phyloP scores from a whole-genome alignment of 2,329 filamentous ascomycete genomes.

The Cadophora sp. region DNA sequence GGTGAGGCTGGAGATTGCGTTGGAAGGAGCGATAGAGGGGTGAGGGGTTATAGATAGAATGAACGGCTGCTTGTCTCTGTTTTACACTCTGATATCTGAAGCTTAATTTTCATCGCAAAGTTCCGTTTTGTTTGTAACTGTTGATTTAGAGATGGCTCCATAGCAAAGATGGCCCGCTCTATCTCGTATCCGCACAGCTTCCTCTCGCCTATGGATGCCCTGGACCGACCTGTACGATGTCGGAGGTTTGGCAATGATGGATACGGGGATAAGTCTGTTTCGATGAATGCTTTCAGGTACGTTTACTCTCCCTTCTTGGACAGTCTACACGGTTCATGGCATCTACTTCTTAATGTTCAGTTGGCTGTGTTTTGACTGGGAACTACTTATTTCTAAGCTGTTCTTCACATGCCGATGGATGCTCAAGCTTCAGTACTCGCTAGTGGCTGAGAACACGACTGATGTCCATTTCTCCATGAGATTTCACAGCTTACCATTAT shows the following conservation, averaged over 20 bases:
- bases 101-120: neutral
- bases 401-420: neutral
- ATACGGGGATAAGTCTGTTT: neutral
- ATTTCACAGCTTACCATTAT: neutral
- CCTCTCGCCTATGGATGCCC: slow-evolving; percentile 7
- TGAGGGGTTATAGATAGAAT: slow-evolving; percentile 5
- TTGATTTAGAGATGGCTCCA: slow-evolving; percentile 1
- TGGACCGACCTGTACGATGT: neutral
- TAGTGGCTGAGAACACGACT: neutral
- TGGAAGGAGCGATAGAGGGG: slow-evolving; percentile 1
- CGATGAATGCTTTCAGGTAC: neutral
- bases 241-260: neutral
- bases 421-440: neutral
- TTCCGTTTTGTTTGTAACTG: neutral
- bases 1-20: neutral
- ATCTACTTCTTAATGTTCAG: neutral
- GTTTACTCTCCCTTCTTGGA: neutral
- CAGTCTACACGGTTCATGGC: neutral
- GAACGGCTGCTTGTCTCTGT: neutral
- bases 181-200: neutral
- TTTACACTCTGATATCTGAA: neutral
- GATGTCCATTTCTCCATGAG: neutral
- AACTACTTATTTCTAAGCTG: neutral
- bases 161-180: neutral
- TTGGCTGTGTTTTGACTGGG: neutral